Evolutionary conservation across 2,329 filamentous ascomycete genomes (phyloP).

Genomic region (Myriosclerotinia curreyana): DNA sequence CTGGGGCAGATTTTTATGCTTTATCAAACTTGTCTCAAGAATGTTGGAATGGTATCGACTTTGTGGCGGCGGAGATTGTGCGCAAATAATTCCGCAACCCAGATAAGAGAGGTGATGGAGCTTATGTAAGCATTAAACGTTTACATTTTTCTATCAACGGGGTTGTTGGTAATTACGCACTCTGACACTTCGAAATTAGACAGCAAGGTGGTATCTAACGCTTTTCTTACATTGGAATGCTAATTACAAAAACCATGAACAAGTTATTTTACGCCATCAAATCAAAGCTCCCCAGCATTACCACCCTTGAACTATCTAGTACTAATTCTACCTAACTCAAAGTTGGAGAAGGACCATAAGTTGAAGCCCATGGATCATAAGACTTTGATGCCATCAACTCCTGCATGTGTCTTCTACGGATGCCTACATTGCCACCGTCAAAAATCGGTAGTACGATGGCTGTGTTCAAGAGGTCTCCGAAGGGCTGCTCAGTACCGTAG

Average conservation of each 20-base stretch:
- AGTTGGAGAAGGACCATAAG: constrained; percentile 28
- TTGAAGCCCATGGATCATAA: constrained; percentile 49
- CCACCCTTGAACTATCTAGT: neutral
- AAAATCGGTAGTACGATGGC: constrained; percentile 50
- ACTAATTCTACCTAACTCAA: neutral
- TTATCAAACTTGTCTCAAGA: too few species aligned
- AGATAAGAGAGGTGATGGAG: neutral
- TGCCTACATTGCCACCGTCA: constrained; percentile 54
- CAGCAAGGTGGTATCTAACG: neutral
- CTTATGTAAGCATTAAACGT: neutral
- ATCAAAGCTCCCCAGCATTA: neutral
- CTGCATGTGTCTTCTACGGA: constrained; percentile 49
- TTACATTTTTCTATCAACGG: neutral
- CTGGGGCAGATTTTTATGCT: too few species aligned
- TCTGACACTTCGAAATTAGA: neutral
- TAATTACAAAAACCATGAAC: neutral
- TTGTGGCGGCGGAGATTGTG: too few species aligned
- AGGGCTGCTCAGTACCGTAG: constrained; percentile 36
- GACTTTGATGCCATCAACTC: constrained; percentile 44
- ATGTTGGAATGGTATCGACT: too few species aligned
- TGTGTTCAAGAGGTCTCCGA: constrained; percentile 45
- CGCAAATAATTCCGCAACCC: too few species aligned
- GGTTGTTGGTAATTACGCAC: neutral
- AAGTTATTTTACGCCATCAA: neutral
- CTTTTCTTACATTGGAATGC: neutral